A percentile compares a stretch with the other conserved stretches of the same genome.
Evolutionary conservation across 2,329 filamentous ascomycete species (phyloP).

Genomic region (Emmonsiellopsis sp.): DNA sequence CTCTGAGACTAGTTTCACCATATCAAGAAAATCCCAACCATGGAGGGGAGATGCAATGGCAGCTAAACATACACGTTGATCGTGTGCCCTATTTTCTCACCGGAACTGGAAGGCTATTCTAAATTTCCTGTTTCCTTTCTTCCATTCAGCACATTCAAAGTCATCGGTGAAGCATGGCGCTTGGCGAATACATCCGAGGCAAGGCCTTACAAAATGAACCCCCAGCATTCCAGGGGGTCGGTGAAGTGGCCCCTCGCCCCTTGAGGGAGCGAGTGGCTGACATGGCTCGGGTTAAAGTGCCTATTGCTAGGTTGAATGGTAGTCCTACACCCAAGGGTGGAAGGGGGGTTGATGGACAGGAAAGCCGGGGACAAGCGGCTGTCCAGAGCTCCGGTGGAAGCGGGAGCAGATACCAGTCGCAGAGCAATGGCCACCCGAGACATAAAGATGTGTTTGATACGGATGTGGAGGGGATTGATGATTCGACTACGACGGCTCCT

Average conservation of each 20-base stretch:
- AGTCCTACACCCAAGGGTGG: neutral
- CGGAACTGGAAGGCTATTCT: neutral
- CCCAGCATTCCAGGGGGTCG: constrained; percentile 23
- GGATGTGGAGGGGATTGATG: constrained; percentile 35
- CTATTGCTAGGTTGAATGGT: constrained; percentile 19
- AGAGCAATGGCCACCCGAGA: neutral
- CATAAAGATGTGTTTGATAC: constrained; percentile 33
- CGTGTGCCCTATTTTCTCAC: neutral
- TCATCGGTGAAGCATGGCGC: constrained; percentile 22
- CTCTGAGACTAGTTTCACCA: neutral
- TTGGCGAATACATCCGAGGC: constrained; percentile 33
- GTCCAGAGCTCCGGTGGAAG: neutral
- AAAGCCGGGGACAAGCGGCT: neutral
- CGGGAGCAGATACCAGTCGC: neutral
- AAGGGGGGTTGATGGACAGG: neutral
- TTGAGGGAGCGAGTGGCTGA: constrained; percentile 26
- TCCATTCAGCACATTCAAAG: constrained; percentile 2
- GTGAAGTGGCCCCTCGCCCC: constrained; percentile 8
- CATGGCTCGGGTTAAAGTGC: constrained; percentile 26
- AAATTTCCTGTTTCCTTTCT: neutral
- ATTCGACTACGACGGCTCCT: constrained; percentile 31
- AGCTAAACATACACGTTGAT: neutral
- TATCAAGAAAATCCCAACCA: neutral
- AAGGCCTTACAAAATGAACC: constrained; percentile 5
- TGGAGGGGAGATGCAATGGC: neutral